Evolutionary conservation across 495 filamentous ascomycete species (phyloP), one percentile per base, ranked within the genome.

Genomic region (Trypethelium eluteriae): DNA sequence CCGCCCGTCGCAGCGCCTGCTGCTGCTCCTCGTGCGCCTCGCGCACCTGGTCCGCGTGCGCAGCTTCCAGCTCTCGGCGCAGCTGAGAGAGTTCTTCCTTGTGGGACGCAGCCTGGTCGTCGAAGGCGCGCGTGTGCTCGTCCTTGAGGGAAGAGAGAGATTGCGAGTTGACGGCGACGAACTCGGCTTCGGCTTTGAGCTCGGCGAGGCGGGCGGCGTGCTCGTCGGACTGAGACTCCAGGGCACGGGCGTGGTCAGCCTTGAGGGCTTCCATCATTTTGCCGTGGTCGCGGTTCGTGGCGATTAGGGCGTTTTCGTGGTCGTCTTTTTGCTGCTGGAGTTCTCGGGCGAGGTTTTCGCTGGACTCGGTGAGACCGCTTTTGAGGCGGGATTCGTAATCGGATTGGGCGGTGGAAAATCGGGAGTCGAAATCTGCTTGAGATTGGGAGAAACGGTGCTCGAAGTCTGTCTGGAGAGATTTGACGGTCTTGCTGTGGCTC

Each of bases 261-360:
- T 59, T 59, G 53, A 59, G 53, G 32, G 53, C 53, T 14, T 59
- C 53, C 53, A 59, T 59, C 53, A 4, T 59, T 14, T 59, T 59
- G 3, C 53, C 53, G 53, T 59, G 53, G 7, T 59, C 53, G 32
- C 53, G 53, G 53, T 59, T 59, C 5, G 53, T 32, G 5, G 3
- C 3, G 25, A 34, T 59, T 18, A 59, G 53, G 34, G 34, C 18
- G 14, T 36, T 18, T 59, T 59, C 53, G 53, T 59, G 14, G 6
- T 59, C 32, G 6, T 59, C 53, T 32, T 59, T 59, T 36, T 59
- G 53, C 14, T 36, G 53, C 32, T 36, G 25, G 5, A 59, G 32
- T 7, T 18, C 18, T 36, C 18, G 18, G 3, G 53, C 34, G 25
- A 59, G 7, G 34, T 32, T 34, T 3, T 11, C 18, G 18, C 2